These are phyloP conservation scores for Aspergillus luchuensis DNA, from an alignment of 2,329 filamentous ascomycete species.

Conservation along the genomic window DNA sequence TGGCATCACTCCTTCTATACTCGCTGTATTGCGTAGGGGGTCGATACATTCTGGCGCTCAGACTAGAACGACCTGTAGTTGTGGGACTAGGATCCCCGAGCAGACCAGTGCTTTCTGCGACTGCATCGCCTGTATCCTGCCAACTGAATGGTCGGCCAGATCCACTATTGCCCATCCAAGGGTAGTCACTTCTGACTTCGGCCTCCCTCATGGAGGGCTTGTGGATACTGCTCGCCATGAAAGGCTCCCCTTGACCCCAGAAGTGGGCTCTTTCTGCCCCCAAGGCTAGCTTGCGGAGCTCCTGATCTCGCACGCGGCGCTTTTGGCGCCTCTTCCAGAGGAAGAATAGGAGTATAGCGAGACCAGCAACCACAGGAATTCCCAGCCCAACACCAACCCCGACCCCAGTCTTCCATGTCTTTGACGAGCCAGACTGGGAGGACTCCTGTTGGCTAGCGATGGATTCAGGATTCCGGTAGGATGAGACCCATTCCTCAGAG, in stretches of 20 bases:
- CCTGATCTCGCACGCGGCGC: constrained; percentile 53
- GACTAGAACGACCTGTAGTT: constrained; percentile 40
- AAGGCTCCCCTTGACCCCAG: constrained; percentile 41
- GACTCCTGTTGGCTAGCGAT: constrained; percentile 12
- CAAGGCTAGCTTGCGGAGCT: constrained; percentile 56
- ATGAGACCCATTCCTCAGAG: constrained; percentile 59
- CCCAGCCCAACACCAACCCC: constrained; percentile 69
- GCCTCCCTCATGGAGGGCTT: constrained; percentile 31
- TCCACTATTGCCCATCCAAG: constrained; percentile 32
- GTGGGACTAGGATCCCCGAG: constrained; percentile 46
- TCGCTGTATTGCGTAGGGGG: constrained; percentile 53
- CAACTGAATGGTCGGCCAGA: constrained; percentile 25
- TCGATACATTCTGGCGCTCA: constrained; percentile 41
- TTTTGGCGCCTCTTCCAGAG: constrained; percentile 53
- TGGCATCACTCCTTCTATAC: constrained; percentile 50
- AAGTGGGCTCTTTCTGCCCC: constrained; percentile 52
- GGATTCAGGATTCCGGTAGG: constrained; percentile 54
- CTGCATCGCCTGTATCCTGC: constrained; percentile 31
- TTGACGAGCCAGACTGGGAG: constrained; percentile 25
- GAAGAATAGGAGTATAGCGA: constrained; percentile 52
- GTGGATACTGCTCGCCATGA: constrained; percentile 41
- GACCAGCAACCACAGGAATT: constrained; percentile 53
- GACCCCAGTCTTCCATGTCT: constrained; percentile 57
- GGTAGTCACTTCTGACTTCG: constrained; percentile 26
- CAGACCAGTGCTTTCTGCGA: constrained; percentile 47